Conservation (phyloP, 805 yeast species). For the Candida broadrunensis region DNA sequence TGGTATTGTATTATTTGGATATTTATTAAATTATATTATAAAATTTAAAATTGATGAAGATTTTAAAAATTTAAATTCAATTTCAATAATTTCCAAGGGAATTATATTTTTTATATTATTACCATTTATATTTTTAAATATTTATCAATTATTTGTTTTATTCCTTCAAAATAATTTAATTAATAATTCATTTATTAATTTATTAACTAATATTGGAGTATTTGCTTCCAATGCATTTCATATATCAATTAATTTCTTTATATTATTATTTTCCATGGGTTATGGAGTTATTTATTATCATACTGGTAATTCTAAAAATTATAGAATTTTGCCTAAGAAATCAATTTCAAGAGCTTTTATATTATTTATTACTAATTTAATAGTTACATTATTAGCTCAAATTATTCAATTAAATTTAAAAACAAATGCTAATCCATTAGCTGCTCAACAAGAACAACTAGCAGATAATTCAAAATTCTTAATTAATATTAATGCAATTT, state of each 20-base stretch:
- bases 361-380: constrained; percentile 2
- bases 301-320: constrained; percentile 17
- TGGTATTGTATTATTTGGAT: constrained; percentile 14
- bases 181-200: neutral
- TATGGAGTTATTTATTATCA: constrained; percentile 31
- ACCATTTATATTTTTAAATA: constrained; percentile 13
- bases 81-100: constrained; percentile 26
- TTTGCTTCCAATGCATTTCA: constrained; percentile 3
- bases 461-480: neutral
- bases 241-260: constrained; percentile 8
- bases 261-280: constrained; percentile 31
- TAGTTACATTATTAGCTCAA: too few relatives aligned
- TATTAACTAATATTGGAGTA: neutral
- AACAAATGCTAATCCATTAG: too few relatives aligned
- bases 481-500: neutral
- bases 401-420: too few relatives aligned
- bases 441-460: neutral
- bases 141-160: constrained; percentile 1
- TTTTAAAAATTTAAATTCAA: constrained; percentile 21
- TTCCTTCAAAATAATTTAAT: constrained; percentile 11
- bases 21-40: constrained; percentile 22
- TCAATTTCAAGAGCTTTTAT: neutral
- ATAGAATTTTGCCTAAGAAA: constrained; percentile 18
- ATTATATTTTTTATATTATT: constrained; percentile 22
- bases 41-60: constrained; percentile 22